These are phyloP conservation scores for Serendipita sp. DNA, from an alignment of 768 basidiomycete genomes.

Conservation along the genomic window DNA sequence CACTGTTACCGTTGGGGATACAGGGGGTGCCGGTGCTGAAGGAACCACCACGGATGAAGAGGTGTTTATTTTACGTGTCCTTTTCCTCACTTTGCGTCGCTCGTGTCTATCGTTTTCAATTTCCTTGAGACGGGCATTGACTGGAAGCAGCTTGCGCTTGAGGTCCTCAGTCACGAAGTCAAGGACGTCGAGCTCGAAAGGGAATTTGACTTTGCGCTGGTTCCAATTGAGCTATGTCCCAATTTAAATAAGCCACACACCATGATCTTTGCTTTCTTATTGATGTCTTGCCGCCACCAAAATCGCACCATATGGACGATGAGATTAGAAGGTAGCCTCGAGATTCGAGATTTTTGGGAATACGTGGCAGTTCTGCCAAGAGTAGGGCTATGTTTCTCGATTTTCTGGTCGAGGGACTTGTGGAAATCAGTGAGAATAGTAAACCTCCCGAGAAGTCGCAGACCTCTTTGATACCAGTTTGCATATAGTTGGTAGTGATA, in stretches of 20 bases:
- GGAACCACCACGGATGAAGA: slow-evolving; percentile 11
- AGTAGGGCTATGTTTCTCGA: slow-evolving; percentile 70
- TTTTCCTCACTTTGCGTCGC: slow-evolving; percentile 63
- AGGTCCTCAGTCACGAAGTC: slow-evolving; percentile 73
- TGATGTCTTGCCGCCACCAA: slow-evolving; percentile 81
- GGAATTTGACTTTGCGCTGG: slow-evolving; percentile 85
- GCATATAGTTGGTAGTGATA: slow-evolving; percentile 75
- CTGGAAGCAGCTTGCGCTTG: slow-evolving; percentile 50
- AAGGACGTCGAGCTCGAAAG: slow-evolving; percentile 69
- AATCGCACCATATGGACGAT: slow-evolving; percentile 94
- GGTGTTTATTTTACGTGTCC: slow-evolving; percentile 36
- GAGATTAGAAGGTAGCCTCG: slow-evolving; percentile 70
- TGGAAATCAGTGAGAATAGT: background rate
- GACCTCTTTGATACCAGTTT: slow-evolving; percentile 60
- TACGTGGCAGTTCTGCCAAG: slow-evolving; percentile 73
- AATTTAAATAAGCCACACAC: slow-evolving; percentile 22
- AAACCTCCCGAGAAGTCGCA: background rate
- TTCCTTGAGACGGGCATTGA: slow-evolving; percentile 55
- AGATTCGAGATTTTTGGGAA: slow-evolving; percentile 61
- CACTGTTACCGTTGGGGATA: slow-evolving; percentile 10
- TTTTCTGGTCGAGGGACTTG: slow-evolving; percentile 71
- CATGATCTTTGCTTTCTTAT: slow-evolving; percentile 95
- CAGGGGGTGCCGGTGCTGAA: slow-evolving; percentile 13
- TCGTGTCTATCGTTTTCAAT: slow-evolving; percentile 74
- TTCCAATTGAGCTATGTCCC: background rate